phyloP scores from a whole-genome alignment of 148 eudicot genomes.

The Silene uniflora region DNA sequence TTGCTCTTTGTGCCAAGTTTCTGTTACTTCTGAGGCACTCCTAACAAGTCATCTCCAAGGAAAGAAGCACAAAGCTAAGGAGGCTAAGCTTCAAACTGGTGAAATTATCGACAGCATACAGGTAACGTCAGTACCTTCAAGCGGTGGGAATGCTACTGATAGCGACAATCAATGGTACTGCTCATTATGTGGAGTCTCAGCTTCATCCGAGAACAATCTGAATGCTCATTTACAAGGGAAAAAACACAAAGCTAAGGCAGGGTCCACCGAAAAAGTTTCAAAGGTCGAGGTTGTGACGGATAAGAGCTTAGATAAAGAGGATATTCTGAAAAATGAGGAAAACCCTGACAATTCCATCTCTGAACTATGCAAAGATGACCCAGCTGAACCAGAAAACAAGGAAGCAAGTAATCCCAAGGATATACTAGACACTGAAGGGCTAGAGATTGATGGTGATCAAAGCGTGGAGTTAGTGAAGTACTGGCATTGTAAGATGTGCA shows the following conservation, averaged over 20 bases:
- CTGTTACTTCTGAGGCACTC: slow-evolving; percentile 18
- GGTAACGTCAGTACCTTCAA: neutral
- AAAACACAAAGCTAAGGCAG: slow-evolving; percentile 31
- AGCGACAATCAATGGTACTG: slow-evolving; percentile 22
- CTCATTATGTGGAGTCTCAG: slow-evolving; percentile 26
- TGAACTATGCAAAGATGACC: neutral
- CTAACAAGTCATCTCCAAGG: slow-evolving; percentile 30
- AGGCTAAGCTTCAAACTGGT: slow-evolving; percentile 23
- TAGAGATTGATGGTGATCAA: neutral
- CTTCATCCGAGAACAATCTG: slow-evolving; percentile 25
- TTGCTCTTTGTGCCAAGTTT: slow-evolving; percentile 31
- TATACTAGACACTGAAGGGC: neutral
- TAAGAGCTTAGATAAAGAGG: slow-evolving; percentile 1
- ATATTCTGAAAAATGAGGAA: neutral
- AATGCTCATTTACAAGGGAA: slow-evolving; percentile 27
- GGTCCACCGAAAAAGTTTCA: neutral
- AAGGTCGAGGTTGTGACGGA: slow-evolving; percentile 2
- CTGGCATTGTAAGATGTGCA: slow-evolving; percentile 33
- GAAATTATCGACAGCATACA: neutral
- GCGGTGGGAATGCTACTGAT: neutral
- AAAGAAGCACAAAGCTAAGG: slow-evolving; percentile 37
- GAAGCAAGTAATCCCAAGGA: neutral
- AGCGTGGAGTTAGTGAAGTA: slow-evolving; percentile 18
- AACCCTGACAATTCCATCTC: neutral
- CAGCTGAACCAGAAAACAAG: slow-evolving; percentile 1